Conservation (phyloP, 1,284 basidiomycete genomes). For the Puccinia coronata region DNA sequence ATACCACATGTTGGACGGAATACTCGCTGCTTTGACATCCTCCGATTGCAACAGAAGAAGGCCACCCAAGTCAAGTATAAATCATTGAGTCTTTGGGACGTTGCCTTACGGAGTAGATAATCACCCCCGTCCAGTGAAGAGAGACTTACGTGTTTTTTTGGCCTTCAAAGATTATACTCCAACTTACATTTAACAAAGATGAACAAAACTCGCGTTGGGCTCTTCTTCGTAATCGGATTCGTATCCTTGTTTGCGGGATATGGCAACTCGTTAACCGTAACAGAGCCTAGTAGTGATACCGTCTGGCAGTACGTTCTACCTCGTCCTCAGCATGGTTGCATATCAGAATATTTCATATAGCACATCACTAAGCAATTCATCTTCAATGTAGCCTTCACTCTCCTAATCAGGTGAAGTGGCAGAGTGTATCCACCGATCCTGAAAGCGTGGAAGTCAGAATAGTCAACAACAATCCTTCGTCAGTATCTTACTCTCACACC, state of each 20-base stretch:
- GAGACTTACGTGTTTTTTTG: background rate
- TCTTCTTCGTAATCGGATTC: constrained; percentile 2
- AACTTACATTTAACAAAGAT: constrained; percentile 12
- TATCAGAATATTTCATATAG: background rate
- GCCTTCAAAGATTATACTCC: background rate
- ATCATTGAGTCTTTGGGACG: too few relatives aligned
- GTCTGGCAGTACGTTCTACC: constrained; percentile 42
- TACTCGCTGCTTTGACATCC: too few relatives aligned
- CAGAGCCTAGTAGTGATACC: constrained; percentile 26
- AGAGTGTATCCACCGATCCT: constrained; percentile 42
- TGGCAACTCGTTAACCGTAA: constrained; percentile 22
- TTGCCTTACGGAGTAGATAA: too few relatives aligned
- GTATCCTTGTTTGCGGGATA: constrained; percentile 8
- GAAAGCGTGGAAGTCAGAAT: constrained; percentile 34
- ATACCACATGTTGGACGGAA: too few relatives aligned
- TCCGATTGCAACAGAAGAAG: too few relatives aligned
- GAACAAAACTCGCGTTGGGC: background rate
- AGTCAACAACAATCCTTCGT: constrained; percentile 47
- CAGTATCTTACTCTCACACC: background rate
- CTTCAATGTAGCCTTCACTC: constrained; percentile 13
- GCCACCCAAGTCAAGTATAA: too few relatives aligned
- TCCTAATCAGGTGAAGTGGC: constrained; percentile 24
- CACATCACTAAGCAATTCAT: background rate
- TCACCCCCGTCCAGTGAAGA: background rate
- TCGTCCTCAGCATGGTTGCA: background rate